These are phyloP conservation scores for Halenospora varia DNA, from an alignment of 495 filamentous ascomycete genomes.

Conservation along the genomic window DNA sequence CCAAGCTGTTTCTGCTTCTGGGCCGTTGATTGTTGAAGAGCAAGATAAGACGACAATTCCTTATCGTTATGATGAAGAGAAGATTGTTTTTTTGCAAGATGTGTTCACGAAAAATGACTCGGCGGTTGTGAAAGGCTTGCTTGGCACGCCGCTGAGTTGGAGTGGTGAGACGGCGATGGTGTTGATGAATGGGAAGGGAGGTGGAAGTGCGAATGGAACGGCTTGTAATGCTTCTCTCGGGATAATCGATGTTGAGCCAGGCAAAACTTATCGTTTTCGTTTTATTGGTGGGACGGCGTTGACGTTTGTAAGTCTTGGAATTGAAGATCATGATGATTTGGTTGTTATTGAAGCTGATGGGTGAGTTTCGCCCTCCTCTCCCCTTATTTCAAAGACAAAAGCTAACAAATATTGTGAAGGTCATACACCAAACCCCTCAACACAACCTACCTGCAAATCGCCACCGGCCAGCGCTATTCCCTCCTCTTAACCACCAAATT, in stretches of 20 bases:
- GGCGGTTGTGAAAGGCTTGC: conserved; percentile 38
- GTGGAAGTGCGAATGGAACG: conserved; percentile 31
- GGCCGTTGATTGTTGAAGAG: conserved; percentile 52
- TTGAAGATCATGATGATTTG: conserved; percentile 46
- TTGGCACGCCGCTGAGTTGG: conserved; percentile 34
- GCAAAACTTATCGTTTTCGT: conserved; percentile 53
- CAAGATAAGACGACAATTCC: conserved; percentile 28
- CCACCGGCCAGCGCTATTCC: conserved; percentile 51
- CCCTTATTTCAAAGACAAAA: not conserved
- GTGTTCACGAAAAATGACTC: conserved; percentile 42
- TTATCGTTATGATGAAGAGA: conserved; percentile 52
- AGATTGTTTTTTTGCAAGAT: conserved; percentile 48
- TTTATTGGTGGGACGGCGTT: conserved; percentile 51
- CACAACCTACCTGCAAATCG: conserved; percentile 49
- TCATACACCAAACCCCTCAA: conserved; percentile 46
- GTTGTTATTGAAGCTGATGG: conserved; percentile 55
- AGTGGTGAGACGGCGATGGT: conserved; percentile 45
- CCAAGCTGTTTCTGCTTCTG: conserved; percentile 48
- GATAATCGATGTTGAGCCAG: conserved; percentile 50
- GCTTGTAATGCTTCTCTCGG: conserved; percentile 39
- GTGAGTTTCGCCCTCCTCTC: conserved; percentile 10
- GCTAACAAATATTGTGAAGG: conserved; percentile 11
- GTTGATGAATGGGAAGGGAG: conserved; percentile 45
- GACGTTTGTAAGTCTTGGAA: conserved; percentile 42
- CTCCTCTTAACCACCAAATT: conserved; percentile 44